A percentile compares a stretch with the other conserved stretches of the same genome.
These are phyloP conservation scores for Blastobotrys illinoisensis DNA, from an alignment of 1,139 yeast species.

Conservation along the genomic window DNA sequence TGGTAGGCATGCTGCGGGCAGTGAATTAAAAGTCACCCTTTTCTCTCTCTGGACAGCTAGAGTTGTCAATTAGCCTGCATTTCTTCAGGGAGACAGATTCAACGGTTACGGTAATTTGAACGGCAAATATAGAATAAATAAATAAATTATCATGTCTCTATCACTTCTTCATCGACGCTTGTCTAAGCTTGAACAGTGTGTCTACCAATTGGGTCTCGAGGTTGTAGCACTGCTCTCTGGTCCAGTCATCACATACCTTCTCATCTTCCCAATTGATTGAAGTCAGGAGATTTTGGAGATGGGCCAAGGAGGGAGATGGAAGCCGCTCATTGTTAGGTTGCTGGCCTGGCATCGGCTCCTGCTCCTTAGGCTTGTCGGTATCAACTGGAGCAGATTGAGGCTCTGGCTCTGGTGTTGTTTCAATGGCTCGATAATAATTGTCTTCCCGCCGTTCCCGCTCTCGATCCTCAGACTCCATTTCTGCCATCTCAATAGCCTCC, in stretches of 20 bases:
- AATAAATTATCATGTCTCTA: background rate
- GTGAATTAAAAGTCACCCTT: no score
- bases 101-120: background rate
- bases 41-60: no score
- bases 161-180: background rate
- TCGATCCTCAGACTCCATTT: background rate
- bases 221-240: background rate
- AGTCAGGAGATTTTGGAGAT: background rate
- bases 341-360: background rate
- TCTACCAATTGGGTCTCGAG: background rate
- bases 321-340: no score
- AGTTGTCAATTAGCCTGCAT: no score
- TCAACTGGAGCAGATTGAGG: background rate
- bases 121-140: background rate
- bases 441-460: background rate
- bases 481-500: background rate
- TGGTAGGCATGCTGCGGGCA: constrained; percentile 17
- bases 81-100: no score
- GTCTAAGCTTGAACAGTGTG: background rate
- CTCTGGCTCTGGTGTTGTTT: background rate
- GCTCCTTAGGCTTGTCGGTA: background rate
- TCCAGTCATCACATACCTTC: background rate
- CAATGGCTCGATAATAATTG: background rate
- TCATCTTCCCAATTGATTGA: background rate
- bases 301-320: background rate